Evolutionary conservation across 1,284 basidiomycete genomes (phyloP), one percentile per base, ranked within the genome.

Genomic region (Cystobasidium sp.): DNA sequence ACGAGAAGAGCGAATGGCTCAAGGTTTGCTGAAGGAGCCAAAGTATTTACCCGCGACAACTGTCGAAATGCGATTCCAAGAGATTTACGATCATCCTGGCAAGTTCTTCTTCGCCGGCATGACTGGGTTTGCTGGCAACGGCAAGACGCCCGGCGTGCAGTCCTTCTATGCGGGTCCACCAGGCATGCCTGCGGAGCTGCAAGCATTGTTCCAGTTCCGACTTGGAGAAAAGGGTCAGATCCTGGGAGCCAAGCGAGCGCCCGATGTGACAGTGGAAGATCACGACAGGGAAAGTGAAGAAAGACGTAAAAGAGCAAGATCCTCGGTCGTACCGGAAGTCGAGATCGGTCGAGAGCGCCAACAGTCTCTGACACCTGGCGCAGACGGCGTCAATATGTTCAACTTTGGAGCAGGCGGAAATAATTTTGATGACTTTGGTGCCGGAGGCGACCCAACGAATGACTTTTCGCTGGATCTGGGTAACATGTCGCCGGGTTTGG

Each of bases 41-140:
- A 67, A 73, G 14, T 80, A 75, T 74, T 73, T 80, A 3, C 78
- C 79, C 5, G 37, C 75, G 6, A 79, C 78, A 2, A 77, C 77
- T 6, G 51, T 78, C 18, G 78, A 79, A 63, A 70, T 80, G 59
- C 78, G 77, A 14, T 77, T 80, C 41, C 76, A 68, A 46, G 72
- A 76, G n/a, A 69, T 76, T 20, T 44, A 72, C 41, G 65, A 58
- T 9, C 58, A 76, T 46, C 75, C 75, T 9, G 20, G 31, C 37
- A 31, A 66, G 24, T 67, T 64, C 59, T 76, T 68, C 72, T 55
- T 76, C 20, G 58, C 46, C 8, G 65, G 52, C 39, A 58, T 75
- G 71, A 16, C 31, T 5, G 72, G 59, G 2, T 65, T 71, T 41
- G 51, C 58, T 73, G 22, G 39, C 22, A 53, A 59, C 18, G 43